Conservation (phyloP, 2,329 filamentous ascomycete species). For the Calycina herbarum region DNA sequence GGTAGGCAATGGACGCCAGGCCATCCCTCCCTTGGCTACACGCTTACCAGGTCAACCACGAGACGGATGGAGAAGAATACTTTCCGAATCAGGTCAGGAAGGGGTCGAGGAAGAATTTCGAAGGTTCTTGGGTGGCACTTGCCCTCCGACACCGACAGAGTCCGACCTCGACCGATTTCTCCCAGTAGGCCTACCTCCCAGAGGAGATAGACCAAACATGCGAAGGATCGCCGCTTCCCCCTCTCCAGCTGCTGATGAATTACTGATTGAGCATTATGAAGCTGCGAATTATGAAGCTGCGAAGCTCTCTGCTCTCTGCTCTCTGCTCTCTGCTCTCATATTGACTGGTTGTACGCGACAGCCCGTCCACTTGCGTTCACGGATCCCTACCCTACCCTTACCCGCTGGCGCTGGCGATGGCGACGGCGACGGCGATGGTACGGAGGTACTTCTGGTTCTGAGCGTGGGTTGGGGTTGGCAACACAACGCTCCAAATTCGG, state of each 20-base stretch:
- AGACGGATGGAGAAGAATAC: neutral
- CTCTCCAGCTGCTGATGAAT: neutral
- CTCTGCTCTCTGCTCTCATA: too few relatives aligned
- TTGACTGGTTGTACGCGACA: too few relatives aligned
- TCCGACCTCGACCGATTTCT: neutral
- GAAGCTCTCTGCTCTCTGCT: too few relatives aligned
- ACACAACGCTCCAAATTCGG: neutral
- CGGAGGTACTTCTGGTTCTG: too few relatives aligned
- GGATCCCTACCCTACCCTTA: too few relatives aligned
- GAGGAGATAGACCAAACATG: neutral
- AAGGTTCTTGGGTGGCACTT: neutral
- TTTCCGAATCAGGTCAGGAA: neutral
- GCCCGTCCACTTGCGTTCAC: too few relatives aligned
- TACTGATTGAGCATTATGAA: neutral
- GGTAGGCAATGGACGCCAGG: neutral
- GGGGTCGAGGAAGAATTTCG: neutral
- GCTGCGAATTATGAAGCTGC: too few relatives aligned
- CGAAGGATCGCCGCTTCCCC: neutral
- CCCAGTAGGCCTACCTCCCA: too few relatives aligned
- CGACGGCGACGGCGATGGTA: too few relatives aligned
- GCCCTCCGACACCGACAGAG: neutral
- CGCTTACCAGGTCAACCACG: too few relatives aligned
- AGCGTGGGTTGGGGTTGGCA: too few relatives aligned
- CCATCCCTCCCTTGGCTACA: neutral
- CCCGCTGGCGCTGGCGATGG: too few relatives aligned